Conservation (phyloP, 2,329 filamentous ascomycete species). For the Penicillium fuscoglaucum region DNA sequence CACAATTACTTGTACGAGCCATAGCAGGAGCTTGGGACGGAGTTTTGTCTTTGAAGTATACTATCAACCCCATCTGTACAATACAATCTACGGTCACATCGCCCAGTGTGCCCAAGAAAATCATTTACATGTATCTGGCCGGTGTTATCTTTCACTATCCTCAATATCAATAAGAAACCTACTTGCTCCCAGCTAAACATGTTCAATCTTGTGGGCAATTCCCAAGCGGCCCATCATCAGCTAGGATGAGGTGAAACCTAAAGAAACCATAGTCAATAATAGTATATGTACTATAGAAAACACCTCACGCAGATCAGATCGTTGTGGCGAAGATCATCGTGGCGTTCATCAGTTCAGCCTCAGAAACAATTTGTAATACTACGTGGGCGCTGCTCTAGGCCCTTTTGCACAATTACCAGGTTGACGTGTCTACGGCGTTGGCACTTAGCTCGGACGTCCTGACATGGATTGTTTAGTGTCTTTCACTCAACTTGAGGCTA, state of each 20-base stretch:
- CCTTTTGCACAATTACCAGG: neutral
- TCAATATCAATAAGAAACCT: neutral
- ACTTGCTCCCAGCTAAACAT: neutral
- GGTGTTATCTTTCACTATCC: neutral
- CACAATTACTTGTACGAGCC: conserved; percentile 23
- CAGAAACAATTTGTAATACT: neutral
- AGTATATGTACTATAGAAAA: neutral
- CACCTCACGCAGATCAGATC: neutral
- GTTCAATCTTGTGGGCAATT: too few species aligned
- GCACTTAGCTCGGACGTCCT: neutral
- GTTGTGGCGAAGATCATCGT: neutral
- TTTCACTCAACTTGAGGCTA: neutral
- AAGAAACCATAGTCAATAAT: neutral
- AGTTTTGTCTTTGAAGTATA: conserved; percentile 23
- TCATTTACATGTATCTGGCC: neutral
- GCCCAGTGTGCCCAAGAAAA: conserved; percentile 9
- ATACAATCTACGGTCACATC: conserved; percentile 17
- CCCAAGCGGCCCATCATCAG: neutral
- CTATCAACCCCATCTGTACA: conserved; percentile 23
- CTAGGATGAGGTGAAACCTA: too few species aligned
- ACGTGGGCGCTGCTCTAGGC: neutral
- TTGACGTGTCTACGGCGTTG: neutral
- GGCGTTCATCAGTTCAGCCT: neutral
- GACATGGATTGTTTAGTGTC: neutral
- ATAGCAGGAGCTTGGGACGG: conserved; percentile 27